Percentiles rank a stretch among this genome's conserved stretches.
These are phyloP conservation scores for Potentilla sterilis DNA, from an alignment of 306 rosid genomes.

Conservation along the genomic window DNA sequence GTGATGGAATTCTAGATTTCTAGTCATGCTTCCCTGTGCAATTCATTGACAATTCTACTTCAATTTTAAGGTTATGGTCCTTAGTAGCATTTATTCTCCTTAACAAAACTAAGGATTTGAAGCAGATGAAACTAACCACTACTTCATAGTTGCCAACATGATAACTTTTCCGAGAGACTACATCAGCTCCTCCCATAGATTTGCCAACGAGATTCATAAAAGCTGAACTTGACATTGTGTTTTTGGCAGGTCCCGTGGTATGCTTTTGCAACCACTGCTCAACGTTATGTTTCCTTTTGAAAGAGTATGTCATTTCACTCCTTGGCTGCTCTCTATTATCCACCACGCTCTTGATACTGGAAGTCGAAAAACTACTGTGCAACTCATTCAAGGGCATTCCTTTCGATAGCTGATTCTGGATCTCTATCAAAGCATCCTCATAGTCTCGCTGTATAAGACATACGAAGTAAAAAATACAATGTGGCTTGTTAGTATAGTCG, in stretches of 20 bases:
- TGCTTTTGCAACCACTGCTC: slow-evolving; percentile 39
- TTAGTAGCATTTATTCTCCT: not conserved
- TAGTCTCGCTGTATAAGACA: slow-evolving; percentile 30
- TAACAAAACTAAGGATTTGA: not conserved
- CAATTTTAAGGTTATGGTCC: not conserved
- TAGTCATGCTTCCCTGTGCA: too few relatives aligned
- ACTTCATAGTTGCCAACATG: slow-evolving; percentile 28
- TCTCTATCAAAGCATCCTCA: slow-evolving; percentile 22
- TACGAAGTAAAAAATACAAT: not conserved
- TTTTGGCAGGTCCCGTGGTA: slow-evolving; percentile 18
- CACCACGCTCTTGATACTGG: slow-evolving; percentile 12
- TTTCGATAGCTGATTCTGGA: slow-evolving; percentile 24
- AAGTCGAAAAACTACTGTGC: slow-evolving; percentile 18
- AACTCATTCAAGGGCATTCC: slow-evolving; percentile 30
- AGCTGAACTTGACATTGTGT: slow-evolving; percentile 18
- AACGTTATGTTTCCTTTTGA: slow-evolving; percentile 28
- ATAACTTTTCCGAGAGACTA: slow-evolving; percentile 28
- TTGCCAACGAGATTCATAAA: slow-evolving; percentile 30
- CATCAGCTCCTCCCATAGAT: slow-evolving; percentile 21
- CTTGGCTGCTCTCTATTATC: slow-evolving; percentile 21
- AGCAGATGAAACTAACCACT: slow-evolving; percentile 33
- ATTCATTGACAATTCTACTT: too few relatives aligned
- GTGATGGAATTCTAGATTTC: too few relatives aligned
- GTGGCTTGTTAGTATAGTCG: not conserved
- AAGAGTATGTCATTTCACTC: slow-evolving; percentile 19